Conservation (phyloP, 2,329 filamentous ascomycete species). For the Pseudogymnoascus pannorum region DNA sequence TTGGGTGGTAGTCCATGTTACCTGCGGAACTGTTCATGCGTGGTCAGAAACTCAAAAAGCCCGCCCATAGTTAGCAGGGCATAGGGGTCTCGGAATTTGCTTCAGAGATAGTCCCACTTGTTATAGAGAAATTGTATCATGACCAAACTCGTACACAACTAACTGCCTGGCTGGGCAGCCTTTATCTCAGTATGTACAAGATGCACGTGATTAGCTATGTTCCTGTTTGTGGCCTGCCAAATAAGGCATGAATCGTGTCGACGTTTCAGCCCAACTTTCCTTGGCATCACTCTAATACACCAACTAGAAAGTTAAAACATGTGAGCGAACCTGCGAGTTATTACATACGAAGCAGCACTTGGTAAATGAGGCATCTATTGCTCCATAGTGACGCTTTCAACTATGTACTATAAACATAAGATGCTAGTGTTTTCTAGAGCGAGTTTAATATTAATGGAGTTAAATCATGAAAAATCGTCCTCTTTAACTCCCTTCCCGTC, state of each 20-base stretch:
- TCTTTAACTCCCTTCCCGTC: slow-evolving; percentile 8
- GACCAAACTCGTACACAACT: background rate
- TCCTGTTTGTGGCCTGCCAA: background rate
- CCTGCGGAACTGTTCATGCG: slow-evolving; percentile 56
- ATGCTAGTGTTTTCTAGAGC: background rate
- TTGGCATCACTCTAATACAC: too few relatives aligned
- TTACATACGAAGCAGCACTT: background rate
- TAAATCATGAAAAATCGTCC: slow-evolving; percentile 11
- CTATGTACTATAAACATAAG: slow-evolving; percentile 5
- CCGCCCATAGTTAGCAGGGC: slow-evolving; percentile 48
- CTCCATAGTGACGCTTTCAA: background rate
- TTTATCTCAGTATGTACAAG: background rate
- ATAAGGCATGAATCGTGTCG: background rate
- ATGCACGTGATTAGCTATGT: background rate
- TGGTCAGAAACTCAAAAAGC: slow-evolving; percentile 58
- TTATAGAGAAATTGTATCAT: background rate
- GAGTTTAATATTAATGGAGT: background rate
- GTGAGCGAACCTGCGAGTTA: background rate
- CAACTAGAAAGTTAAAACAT: background rate
- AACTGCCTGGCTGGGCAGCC: background rate
- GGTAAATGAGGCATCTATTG: background rate
- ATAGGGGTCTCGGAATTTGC: background rate
- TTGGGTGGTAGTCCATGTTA: slow-evolving; percentile 25
- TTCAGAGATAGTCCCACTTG: slow-evolving; percentile 2
- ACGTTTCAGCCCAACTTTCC: background rate